Evolutionary conservation across 371 early-diverging fungal species (phyloP).

Genomic region (Actinomortierella wolfii): DNA sequence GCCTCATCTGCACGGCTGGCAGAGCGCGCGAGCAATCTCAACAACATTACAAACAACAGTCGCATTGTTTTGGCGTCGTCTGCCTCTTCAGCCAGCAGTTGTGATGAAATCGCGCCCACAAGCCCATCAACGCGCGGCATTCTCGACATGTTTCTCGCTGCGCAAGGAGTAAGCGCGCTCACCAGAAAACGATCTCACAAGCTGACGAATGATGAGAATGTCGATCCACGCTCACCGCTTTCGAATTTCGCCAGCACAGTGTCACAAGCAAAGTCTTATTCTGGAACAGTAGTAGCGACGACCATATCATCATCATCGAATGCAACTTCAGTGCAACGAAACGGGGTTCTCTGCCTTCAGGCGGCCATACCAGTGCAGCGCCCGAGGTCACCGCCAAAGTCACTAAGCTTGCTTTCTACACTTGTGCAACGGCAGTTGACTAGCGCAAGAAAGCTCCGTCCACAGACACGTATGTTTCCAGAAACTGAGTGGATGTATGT

Average conservation of each 20-base stretch:
- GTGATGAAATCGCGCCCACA: constrained; percentile 31
- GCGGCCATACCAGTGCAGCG: constrained; percentile 9
- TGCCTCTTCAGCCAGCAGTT: constrained; percentile 8
- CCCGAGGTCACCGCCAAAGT: constrained; percentile 16
- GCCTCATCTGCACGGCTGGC: constrained; percentile 15
- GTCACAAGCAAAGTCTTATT: not conserved
- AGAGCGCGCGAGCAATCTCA: constrained; percentile 14
- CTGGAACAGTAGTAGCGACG: constrained; percentile 2
- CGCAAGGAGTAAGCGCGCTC: constrained; percentile 20
- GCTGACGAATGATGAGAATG: constrained; percentile 14
- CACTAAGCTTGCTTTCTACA: constrained; percentile 5
- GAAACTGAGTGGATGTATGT: no score
- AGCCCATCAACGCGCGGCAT: constrained; percentile 19
- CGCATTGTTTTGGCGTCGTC: constrained; percentile 12
- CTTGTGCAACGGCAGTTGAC: no score
- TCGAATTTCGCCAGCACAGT: not conserved
- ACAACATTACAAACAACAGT: constrained; percentile 7
- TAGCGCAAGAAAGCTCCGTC: no score
- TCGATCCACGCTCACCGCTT: constrained; percentile 6
- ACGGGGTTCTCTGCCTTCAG: not conserved
- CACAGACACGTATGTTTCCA: no score
- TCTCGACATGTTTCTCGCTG: constrained; percentile 40
- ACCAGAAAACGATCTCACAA: constrained; percentile 35
- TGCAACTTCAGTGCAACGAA: not conserved
- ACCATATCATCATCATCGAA: not conserved